Base-by-base conservation (phyloP, 2,329 filamentous ascomycete genomes). In the Plectosphaerella cucumerina region DNA sequence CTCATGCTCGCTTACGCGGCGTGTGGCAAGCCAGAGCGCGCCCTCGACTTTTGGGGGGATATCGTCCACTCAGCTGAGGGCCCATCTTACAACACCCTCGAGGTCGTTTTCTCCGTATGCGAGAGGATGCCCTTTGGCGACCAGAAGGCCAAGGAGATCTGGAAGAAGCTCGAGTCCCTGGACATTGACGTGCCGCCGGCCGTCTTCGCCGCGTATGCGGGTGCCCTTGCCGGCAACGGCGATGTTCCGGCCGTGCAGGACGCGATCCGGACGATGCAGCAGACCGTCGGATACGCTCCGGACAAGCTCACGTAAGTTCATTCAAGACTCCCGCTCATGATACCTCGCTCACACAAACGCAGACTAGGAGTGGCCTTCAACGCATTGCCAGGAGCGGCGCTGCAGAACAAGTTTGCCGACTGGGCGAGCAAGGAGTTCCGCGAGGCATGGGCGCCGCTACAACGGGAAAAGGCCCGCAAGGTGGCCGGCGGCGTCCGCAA, bases 11-110 rank as follows among this genome's bases (percentile, higher is more conserved):
- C 90, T 0, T 93, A 96, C 63, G 82, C 84, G 1, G 80, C 82
- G 1, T 88, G 84, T 60, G 87, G 81, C 6, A 76, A 84, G 56
- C 76, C 86, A 0, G 70, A 78, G 26, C 80, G 81, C 50, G 89
- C 89, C 1, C 73, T 96, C 56, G 82, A 86, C 46, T 90, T 90
- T 63, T 97, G 92, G 90, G 76, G 84, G 50, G 84, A 95, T 45
- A 91, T 99, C 51, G 84, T 86, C n/a, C 80, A 82, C 50, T 90
- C 86, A 0, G 76, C 78, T n/a, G 92, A 97, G 67, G 94, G 94
- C 0, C 94, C 94, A 0, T 87, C 86, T 2, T 90, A 94, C 60
- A 81, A 83, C 54, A 92, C 86, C 54, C 78, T 99, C 35, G 83
- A 86, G 44, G 86, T 94, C 33, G 86, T 91, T 3, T 90, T 99